A percentile compares a stretch with the other conserved stretches of the same genome.
These are phyloP conservation scores for Teunomyces barrocoloradensis DNA, from an alignment of 805 yeast species.

Conservation along the genomic window DNA sequence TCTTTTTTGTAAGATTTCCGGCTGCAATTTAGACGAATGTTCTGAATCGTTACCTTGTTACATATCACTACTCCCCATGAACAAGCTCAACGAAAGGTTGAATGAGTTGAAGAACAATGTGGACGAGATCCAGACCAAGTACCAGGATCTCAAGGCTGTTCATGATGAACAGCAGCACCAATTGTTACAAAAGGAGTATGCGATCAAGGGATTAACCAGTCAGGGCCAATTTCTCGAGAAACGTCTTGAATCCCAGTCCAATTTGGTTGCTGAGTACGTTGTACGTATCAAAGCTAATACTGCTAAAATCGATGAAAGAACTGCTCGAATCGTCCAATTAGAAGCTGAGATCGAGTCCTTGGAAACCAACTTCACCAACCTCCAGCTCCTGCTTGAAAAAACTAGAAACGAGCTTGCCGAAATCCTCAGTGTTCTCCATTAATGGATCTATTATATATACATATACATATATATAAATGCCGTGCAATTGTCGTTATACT, in stretches of 20 bases:
- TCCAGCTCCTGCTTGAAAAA: slow-evolving; percentile 1
- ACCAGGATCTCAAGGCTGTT: slow-evolving; percentile 11
- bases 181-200: slow-evolving; percentile 14
- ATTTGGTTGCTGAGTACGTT: not conserved
- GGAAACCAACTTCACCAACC: slow-evolving; percentile 11
- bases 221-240: slow-evolving; percentile 11
- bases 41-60: not conserved
- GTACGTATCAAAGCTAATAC: slow-evolving; percentile 6
- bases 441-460: not conserved
- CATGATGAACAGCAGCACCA: slow-evolving; percentile 8
- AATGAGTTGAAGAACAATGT: slow-evolving; percentile 9
- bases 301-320: slow-evolving; percentile 4
- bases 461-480: not conserved
- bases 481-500: slow-evolving; percentile 1
- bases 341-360: slow-evolving; percentile 9
- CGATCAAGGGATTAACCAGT: slow-evolving; percentile 7
- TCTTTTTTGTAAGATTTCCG: not conserved
- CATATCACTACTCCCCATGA: slow-evolving; percentile 8
- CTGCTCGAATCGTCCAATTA: slow-evolving; percentile 4
- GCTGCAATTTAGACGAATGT: slow-evolving; percentile 1
- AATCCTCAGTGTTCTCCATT: not conserved
- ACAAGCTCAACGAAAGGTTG: slow-evolving; percentile 15
- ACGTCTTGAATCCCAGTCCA: slow-evolving; percentile 7
- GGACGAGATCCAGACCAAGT: slow-evolving; percentile 11
- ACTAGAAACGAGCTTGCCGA: not conserved